These are phyloP conservation scores for Euphrasia arctica DNA, from an alignment of 305 asterid genomes.

Conservation along the genomic window DNA sequence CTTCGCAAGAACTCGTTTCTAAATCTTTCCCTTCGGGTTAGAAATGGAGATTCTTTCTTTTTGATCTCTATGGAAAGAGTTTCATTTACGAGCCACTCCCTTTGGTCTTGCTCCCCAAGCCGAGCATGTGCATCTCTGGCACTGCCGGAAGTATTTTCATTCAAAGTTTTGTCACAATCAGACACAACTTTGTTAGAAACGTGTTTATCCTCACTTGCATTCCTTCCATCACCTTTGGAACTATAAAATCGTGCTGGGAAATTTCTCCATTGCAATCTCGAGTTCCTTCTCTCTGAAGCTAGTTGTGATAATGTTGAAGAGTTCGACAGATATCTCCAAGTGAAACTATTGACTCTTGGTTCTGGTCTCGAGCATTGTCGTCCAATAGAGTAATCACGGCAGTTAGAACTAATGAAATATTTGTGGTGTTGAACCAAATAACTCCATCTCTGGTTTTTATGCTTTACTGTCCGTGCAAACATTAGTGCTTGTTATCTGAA, in stretches of 20 bases:
- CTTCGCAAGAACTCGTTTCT: constrained; percentile 78
- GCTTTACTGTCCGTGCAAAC: constrained; percentile 69
- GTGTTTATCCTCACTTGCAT: constrained; percentile 70
- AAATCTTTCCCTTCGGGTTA: constrained; percentile 67
- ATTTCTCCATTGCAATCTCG: constrained; percentile 41
- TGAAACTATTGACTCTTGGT: constrained; percentile 41
- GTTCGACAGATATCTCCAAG: constrained; percentile 40
- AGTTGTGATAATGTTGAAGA: constrained; percentile 34
- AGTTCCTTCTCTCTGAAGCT: constrained; percentile 38
- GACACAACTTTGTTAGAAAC: constrained; percentile 42
- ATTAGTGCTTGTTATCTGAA: constrained; percentile 41
- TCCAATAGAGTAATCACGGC: constrained; percentile 41
- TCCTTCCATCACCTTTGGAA: constrained; percentile 92
- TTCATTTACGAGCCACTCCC: constrained; percentile 86
- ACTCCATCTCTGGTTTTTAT: constrained; percentile 50
- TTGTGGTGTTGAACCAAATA: constrained; percentile 43
- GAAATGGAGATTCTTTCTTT: constrained; percentile 85
- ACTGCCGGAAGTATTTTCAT: constrained; percentile 36
- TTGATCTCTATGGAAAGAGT: constrained; percentile 76
- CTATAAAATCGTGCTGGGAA: constrained; percentile 56
- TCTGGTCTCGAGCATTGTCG: constrained; percentile 38
- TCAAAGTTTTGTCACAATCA: constrained; percentile 40
- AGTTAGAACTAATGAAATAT: constrained; percentile 35
- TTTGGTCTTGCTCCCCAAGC: constrained; percentile 91
- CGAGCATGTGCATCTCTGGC: constrained; percentile 69